Evolutionary conservation across 2,329 filamentous ascomycete species (phyloP), one percentile per base, ranked within the genome.

Genomic region (Drechslerella stenobrocha): DNA sequence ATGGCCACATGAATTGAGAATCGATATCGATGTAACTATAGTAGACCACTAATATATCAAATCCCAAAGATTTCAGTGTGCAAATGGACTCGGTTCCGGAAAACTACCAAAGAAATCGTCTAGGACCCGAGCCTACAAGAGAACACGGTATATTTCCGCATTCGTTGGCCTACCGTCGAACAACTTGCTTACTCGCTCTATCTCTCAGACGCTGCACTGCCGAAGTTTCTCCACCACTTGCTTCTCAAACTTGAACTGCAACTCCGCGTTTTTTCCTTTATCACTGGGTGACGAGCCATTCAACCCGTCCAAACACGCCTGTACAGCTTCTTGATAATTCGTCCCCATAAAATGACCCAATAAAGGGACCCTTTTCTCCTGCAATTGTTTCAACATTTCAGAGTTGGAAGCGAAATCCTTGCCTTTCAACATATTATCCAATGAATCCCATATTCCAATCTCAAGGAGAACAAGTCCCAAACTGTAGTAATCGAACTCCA

Each of bases 401-500:
- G 20, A 7, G 7, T 40, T 64, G 23, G 59, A 63, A 2, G 18
- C 1, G 35, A 23, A 32, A 22, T 30, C 37, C 6, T 23, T 18
- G 4, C 24, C 32, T 37, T 26, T 32, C n/a, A 37, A 15, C 1
- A 37, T 8, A 23, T 50, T 20, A 5, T 35, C 46, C 11, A 58
- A 8, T 9, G 40, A 47, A 8, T 53, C 48, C 60, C 60, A 65
- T 23, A 57, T n/a, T 6, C 60, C 60, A 15, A 65, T 53, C 20
- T 65, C 47, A 11, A 65, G 52, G 4, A 65, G 23, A n/a, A 65
- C 48, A 4, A 65, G n/a, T 1, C 60, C 60, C 2, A 65, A 22
- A 20, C 60, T 65, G 15, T 57, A 65, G 30, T 65, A 65, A 20
- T 65, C 60, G 18, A 56, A 56, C 2, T 52, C 44, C 6, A 56